phyloP scores from a whole-genome alignment of 2,329 filamentous ascomycete genomes.

The Trichoderma aggressivum region DNA sequence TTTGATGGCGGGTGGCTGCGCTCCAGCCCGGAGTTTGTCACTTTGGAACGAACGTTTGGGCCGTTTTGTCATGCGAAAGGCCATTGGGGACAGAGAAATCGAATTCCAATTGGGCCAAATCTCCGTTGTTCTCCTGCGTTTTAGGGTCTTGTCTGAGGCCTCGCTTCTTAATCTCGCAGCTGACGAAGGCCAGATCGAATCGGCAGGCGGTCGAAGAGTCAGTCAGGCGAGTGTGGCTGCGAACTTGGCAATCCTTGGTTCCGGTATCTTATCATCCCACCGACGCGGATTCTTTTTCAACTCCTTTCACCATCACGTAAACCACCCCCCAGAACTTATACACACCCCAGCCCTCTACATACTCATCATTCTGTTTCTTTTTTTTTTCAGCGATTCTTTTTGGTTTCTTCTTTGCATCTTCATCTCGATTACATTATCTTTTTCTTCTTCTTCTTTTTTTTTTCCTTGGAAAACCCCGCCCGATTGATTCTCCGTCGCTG shows the following conservation, averaged over 20 bases:
- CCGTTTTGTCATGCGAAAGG: background rate
- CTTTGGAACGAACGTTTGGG: background rate
- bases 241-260: background rate
- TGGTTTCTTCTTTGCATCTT: background rate
- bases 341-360: background rate
- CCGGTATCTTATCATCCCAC: constrained; percentile 2
- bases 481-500: background rate
- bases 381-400: background rate
- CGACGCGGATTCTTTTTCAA: background rate
- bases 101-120: background rate
- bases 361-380: background rate
- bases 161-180: background rate
- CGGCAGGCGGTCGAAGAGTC: background rate
- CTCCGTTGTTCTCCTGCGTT: background rate
- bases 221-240: background rate
- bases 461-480: background rate
- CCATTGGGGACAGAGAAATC: background rate
- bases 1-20: background rate
- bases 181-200: background rate
- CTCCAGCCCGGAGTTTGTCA: background rate
- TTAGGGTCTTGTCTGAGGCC: background rate
- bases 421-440: background rate
- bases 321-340: background rate
- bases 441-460: no score
- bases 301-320: constrained; percentile 6